These are phyloP conservation scores for Pythium aristosporum DNA, from an alignment of 352 stramenopile genomes.

Conservation along the genomic window DNA sequence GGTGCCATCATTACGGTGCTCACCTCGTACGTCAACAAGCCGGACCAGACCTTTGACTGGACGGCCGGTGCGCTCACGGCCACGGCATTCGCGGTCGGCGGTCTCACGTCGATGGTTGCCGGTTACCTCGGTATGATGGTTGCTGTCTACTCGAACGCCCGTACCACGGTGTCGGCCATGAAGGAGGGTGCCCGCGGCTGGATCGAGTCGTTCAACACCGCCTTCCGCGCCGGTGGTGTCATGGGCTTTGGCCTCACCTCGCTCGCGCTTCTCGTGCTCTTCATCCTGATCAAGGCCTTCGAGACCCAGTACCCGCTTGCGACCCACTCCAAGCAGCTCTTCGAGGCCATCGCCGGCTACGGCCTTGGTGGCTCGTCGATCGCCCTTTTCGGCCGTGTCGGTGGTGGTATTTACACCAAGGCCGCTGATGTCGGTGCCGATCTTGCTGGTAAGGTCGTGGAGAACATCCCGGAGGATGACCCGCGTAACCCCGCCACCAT, in stretches of 20 bases:
- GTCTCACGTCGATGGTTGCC: constrained; percentile 96
- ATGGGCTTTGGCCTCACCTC: constrained; percentile 99
- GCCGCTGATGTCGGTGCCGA: constrained; percentile 99
- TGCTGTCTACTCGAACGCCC: constrained; percentile 98
- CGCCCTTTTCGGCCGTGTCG: constrained; percentile 99
- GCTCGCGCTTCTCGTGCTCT: constrained; percentile 97
- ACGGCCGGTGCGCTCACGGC: constrained; percentile 93
- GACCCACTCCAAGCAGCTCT: constrained; percentile 88
- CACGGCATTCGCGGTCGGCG: constrained; percentile 97
- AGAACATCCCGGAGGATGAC: constrained; percentile 99
- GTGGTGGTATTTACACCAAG: constrained; percentile 99
- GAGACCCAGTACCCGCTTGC: constrained; percentile 88
- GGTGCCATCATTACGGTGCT: constrained; percentile 88
- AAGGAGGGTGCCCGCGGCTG: constrained; percentile 92
- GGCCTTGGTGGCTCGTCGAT: constrained; percentile 98
- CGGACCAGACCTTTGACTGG: constrained; percentile 83
- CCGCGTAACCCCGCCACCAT: constrained; percentile 99
- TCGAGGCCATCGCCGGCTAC: constrained; percentile 97
- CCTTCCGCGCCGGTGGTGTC: constrained; percentile 97
- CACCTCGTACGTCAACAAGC: constrained; percentile 89
- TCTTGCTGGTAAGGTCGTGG: constrained; percentile 98
- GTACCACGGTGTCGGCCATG: constrained; percentile 97
- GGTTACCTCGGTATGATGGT: constrained; percentile 99
- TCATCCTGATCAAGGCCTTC: constrained; percentile 95
- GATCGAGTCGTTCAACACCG: constrained; percentile 97